phyloP scores from a whole-genome alignment of 805 yeast species.

The Kuraishia ogatae region DNA sequence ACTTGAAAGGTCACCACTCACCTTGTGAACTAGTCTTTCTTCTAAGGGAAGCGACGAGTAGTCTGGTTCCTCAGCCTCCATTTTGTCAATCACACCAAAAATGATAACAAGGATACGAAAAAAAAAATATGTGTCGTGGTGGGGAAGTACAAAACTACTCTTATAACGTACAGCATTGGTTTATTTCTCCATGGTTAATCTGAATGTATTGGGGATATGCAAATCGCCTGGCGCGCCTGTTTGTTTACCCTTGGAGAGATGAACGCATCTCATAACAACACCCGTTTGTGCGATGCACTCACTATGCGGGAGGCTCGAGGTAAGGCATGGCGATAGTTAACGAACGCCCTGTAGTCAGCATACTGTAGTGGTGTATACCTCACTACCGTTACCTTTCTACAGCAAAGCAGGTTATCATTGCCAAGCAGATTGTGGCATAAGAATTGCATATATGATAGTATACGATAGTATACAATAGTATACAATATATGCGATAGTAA shows the following conservation, averaged over 20 bases:
- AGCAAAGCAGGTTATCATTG: too few species aligned
- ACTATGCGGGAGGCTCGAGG: neutral
- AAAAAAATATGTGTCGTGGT: neutral
- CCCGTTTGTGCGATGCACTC: neutral
- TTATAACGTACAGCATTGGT: too few species aligned
- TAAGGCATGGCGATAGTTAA: neutral
- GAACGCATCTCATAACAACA: neutral
- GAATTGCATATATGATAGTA: too few species aligned
- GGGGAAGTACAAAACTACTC: neutral
- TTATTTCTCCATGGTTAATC: neutral
- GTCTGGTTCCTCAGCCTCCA: slow-evolving; percentile 43
- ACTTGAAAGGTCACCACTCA: too few species aligned
- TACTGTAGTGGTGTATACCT: too few species aligned
- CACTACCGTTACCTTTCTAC: too few species aligned
- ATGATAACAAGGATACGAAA: too few species aligned
- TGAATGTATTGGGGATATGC: neutral
- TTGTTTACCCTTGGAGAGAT: neutral
- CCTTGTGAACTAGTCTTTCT: slow-evolving; percentile 59
- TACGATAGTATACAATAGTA: too few species aligned
- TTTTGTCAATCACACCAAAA: neutral
- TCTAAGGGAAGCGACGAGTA: slow-evolving; percentile 53
- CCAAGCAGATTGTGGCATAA: too few species aligned
- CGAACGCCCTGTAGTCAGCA: too few species aligned
- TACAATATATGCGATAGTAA: too few species aligned
- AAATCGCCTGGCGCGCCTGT: neutral